phyloP scores from a whole-genome alignment of 1,284 basidiomycete species.

The Leccinum ponderosum region DNA sequence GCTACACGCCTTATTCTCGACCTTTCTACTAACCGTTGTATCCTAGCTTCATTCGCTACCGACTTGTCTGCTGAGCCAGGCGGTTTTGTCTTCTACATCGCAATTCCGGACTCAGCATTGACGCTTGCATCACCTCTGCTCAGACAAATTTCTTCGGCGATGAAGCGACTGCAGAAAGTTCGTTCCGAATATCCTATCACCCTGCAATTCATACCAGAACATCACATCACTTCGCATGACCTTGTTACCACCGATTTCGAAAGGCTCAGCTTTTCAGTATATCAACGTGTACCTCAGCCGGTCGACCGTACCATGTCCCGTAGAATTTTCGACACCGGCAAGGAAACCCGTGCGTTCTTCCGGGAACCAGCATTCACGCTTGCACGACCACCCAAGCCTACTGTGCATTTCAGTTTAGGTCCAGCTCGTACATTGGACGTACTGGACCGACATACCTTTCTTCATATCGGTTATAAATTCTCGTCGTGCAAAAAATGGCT shows the following conservation, averaged over 20 bases:
- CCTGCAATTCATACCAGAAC: slow-evolving; percentile 72
- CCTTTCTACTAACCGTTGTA: slow-evolving; percentile 5
- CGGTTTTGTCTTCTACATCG: slow-evolving; percentile 65
- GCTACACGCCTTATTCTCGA: slow-evolving; percentile 14
- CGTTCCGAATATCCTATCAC: slow-evolving; percentile 47
- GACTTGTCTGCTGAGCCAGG: slow-evolving; percentile 40
- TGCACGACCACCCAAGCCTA: slow-evolving; percentile 46
- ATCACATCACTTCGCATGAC: slow-evolving; percentile 43
- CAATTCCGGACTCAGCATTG: slow-evolving; percentile 57
- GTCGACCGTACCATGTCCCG: slow-evolving; percentile 62
- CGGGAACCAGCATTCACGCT: slow-evolving; percentile 67
- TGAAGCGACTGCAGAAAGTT: slow-evolving; percentile 53
- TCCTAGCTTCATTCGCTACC: slow-evolving; percentile 51
- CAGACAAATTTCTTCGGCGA: slow-evolving; percentile 62
- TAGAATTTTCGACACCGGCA: slow-evolving; percentile 43
- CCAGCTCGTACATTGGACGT: slow-evolving; percentile 60
- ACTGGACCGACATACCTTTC: slow-evolving; percentile 63
- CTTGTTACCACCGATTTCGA: slow-evolving; percentile 27
- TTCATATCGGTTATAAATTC: slow-evolving; percentile 74
- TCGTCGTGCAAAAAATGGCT: slow-evolving; percentile 73
- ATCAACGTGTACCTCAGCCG: slow-evolving; percentile 64
- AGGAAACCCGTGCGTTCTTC: slow-evolving; percentile 49
- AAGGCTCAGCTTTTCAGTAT: slow-evolving; percentile 58
- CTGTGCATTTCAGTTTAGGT: slow-evolving; percentile 47
- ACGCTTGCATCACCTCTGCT: slow-evolving; percentile 59